Evolutionary conservation across 164 flowering plant species (phyloP).

Genomic region (Stephania cephalantha): DNA sequence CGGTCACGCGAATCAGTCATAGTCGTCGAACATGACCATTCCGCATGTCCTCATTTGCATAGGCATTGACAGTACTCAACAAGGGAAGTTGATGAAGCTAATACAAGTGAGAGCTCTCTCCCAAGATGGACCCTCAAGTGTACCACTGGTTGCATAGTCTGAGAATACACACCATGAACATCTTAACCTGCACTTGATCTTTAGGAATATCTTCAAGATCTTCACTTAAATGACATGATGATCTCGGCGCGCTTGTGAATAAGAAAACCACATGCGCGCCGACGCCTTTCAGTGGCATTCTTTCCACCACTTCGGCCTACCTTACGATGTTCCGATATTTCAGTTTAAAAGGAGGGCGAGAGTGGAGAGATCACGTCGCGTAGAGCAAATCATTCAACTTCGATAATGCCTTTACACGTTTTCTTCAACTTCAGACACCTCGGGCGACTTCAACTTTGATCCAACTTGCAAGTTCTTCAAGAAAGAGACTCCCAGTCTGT

Average conservation of each 20-base stretch:
- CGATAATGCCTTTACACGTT: neutral
- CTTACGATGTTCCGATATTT: too few species aligned
- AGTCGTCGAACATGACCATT: neutral
- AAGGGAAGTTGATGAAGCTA: neutral
- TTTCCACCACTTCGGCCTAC: too few species aligned
- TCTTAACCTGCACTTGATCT: neutral
- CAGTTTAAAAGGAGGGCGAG: too few species aligned
- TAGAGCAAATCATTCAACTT: neutral
- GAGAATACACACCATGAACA: neutral
- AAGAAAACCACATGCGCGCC: too few species aligned
- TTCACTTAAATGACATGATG: too few species aligned
- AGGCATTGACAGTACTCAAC: neutral
- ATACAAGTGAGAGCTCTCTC: neutral
- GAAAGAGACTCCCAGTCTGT: constrained; percentile 34
- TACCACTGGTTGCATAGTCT: too few species aligned
- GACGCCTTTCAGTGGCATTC: too few species aligned
- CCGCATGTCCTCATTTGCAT: neutral
- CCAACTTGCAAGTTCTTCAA: constrained; percentile 51
- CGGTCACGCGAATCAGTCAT: neutral
- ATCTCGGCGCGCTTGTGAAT: neutral
- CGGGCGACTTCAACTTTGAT: constrained; percentile 18
- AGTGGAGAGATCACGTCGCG: neutral
- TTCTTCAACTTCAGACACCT: neutral
- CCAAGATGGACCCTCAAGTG: neutral
- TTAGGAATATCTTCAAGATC: neutral